Evolutionary conservation across 2,329 filamentous ascomycete species (phyloP), one percentile per base, ranked within the genome.

Genomic region (Annulohypoxylon truncatum): DNA sequence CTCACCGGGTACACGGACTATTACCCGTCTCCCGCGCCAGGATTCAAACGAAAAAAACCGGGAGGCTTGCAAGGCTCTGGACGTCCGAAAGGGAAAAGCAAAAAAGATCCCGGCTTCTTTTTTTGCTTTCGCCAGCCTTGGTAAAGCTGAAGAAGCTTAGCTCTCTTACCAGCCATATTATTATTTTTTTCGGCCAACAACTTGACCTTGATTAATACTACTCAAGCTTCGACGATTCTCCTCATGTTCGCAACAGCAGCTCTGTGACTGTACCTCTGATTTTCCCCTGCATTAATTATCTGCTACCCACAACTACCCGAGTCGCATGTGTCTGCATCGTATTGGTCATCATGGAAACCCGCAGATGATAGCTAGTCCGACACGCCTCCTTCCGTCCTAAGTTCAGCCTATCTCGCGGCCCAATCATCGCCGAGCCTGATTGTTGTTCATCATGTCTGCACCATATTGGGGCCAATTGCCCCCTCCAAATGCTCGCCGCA

Each of bases 401-500:
- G 61, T 67, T 62, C 65, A 67, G 67, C 71, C 66, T 66, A 69
- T 66, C 69, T 72, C 67, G 67, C 69, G 71, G 66, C 70, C 70
- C 68, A 74, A 69, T 74, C 69, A 70, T 53, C 26, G 47, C 52
- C 44, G 44, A 53, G 54, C 62, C 59, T 67, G 51, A 66, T 65
- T 66, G 61, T 67, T 67, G 58, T 53, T 63, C 73, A 73, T 75
- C 76, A 85, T 85, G 82, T 78, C 83, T 57, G 72, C 83, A 60
- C 74, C 84, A 38, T 89, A 88, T 79, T 88, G 86, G 86, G 86
- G 86, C 76, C 79, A 86, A 74, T 79, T 89, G 67, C 86, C 87
- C 64, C 77, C 81, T 66, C 79, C 84, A 54, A 84, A 82, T 71
- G 74, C 80, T 71, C 81, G 80, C 70, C 80, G 80, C 74, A 74